Conservation (phyloP, 1,139 yeast genomes). For the Candida sanyaensis region DNA sequence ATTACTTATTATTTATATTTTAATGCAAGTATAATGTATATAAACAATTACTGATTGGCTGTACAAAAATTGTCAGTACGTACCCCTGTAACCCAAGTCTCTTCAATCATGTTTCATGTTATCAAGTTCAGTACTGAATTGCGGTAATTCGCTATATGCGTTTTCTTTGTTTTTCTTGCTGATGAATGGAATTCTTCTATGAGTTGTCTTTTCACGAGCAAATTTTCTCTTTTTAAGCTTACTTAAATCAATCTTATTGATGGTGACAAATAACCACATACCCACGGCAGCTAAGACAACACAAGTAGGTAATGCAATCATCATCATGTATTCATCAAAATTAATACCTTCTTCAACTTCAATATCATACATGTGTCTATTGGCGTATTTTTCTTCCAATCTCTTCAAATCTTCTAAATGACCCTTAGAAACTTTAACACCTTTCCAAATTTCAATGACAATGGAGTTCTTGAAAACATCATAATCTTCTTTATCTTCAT, state of each 20-base stretch:
- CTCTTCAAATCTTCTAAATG: conserved; percentile 54
- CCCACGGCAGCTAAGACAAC: conserved; percentile 60
- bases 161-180: conserved; percentile 20
- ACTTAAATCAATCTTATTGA: conserved; percentile 53
- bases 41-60: background rate
- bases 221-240: conserved; percentile 54
- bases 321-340: conserved; percentile 65
- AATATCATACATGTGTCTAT: conserved; percentile 36
- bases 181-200: conserved; percentile 33
- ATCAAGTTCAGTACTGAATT: conserved; percentile 20
- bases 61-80: background rate
- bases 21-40: background rate
- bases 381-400: conserved; percentile 36
- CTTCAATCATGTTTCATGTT: conserved; percentile 11
- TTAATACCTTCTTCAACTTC: conserved; percentile 60
- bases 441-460: conserved; percentile 55
- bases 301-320: conserved; percentile 70
- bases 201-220: conserved; percentile 41
- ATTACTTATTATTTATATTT: no score
- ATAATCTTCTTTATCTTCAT: conserved; percentile 64
- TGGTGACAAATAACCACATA: conserved; percentile 63
- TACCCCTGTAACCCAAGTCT: no score
- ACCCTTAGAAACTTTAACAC: conserved; percentile 61
- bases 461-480: conserved; percentile 53
- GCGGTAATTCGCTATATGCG: conserved; percentile 30